phyloP scores from a whole-genome alignment of 75 land plant genomes.

The Ceratopteris richardii region DNA sequence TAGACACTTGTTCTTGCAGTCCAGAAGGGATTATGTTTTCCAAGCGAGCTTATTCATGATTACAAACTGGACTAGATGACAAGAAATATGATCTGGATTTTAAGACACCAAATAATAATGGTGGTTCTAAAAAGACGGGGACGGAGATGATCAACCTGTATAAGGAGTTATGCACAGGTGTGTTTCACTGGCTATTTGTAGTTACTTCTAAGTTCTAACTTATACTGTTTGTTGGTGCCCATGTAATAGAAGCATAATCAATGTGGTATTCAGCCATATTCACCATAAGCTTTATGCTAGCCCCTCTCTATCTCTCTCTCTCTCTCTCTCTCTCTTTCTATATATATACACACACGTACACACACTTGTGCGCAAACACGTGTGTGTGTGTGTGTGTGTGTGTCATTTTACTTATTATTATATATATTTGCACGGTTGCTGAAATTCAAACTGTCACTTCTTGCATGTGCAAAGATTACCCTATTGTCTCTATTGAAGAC shows the following conservation, averaged over 20 bases:
- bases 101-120: slow-evolving; percentile 65
- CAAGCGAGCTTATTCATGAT: not conserved
- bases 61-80: slow-evolving; percentile 16
- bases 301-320: no score
- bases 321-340: no score
- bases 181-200: not conserved
- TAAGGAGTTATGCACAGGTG: slow-evolving; percentile 76
- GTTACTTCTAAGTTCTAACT: not conserved
- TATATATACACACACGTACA: no score
- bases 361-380: no score
- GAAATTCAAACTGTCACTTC: no score
- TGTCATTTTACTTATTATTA: no score
- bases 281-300: no score
- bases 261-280: no score
- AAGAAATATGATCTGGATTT: slow-evolving; percentile 86
- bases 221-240: no score
- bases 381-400: no score
- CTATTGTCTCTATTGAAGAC: slow-evolving; percentile 88
- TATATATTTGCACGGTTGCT: no score
- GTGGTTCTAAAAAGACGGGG: slow-evolving; percentile 68
- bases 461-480: slow-evolving; percentile 54
- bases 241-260: no score
- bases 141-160: slow-evolving; percentile 87
- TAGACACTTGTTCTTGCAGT: slow-evolving; percentile 5
- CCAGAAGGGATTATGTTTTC: not conserved